These are phyloP conservation scores for Capsella bursapastoris DNA, from an alignment of 345 rosid genomes.

Conservation along the genomic window DNA sequence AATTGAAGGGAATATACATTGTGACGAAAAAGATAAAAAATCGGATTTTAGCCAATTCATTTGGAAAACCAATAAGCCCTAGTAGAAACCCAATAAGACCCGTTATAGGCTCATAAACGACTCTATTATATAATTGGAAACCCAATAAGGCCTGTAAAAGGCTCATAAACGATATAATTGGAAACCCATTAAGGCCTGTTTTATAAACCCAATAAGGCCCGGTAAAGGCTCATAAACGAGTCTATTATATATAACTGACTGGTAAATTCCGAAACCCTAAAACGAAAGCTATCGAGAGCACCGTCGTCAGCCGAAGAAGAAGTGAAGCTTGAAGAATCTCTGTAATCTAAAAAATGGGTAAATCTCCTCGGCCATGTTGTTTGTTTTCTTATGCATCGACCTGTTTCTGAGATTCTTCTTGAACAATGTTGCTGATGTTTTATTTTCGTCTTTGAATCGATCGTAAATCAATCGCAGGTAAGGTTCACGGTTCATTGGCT, in stretches of 20 bases:
- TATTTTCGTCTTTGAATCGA: background rate
- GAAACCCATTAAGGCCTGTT: too few species aligned
- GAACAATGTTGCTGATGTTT: background rate
- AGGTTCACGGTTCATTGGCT: constrained; percentile 71
- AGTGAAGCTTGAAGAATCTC: background rate
- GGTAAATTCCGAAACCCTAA: background rate
- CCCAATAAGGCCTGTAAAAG: too few species aligned
- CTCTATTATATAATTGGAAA: too few species aligned
- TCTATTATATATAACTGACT: background rate
- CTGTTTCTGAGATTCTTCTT: background rate
- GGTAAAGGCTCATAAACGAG: too few species aligned
- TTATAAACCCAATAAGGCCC: too few species aligned
- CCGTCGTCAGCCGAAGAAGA: background rate
- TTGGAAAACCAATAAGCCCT: too few species aligned
- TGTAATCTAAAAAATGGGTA: background rate
- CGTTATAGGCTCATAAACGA: too few species aligned
- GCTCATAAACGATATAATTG: too few species aligned
- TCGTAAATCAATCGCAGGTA: constrained; percentile 41
- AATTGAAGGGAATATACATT: too few species aligned
- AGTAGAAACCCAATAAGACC: too few species aligned
- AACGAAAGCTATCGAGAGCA: background rate
- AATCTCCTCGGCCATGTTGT: background rate
- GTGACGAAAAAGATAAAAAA: too few species aligned
- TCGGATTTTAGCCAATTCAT: too few species aligned
- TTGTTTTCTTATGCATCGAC: background rate